phyloP scores from a whole-genome alignment of 345 rosid genomes.

The Boechera stricta region DNA sequence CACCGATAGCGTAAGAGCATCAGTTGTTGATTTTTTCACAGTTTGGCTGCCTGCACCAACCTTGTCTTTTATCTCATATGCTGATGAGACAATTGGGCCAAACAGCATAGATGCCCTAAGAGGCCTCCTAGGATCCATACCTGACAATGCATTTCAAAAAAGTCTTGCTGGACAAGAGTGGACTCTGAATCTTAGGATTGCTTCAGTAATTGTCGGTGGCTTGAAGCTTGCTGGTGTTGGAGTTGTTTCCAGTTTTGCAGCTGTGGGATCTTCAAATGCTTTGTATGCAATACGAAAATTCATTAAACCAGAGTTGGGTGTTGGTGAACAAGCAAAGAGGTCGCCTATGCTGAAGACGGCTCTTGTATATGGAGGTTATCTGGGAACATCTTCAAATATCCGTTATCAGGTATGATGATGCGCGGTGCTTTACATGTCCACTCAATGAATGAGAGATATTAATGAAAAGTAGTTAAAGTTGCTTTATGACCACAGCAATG shows the following conservation, averaged over 20 bases:
- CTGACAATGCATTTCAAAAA: slow-evolving; percentile 96
- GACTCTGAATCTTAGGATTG: slow-evolving; percentile 77
- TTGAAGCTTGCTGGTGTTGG: slow-evolving; percentile 86
- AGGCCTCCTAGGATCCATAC: slow-evolving; percentile 86
- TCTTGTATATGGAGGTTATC: slow-evolving; percentile 68
- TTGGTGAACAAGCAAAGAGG: slow-evolving; percentile 60
- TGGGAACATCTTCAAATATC: slow-evolving; percentile 89
- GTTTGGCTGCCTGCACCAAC: slow-evolving; percentile 98
- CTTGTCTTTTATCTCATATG: slow-evolving; percentile 75
- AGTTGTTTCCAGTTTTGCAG: slow-evolving; percentile 80
- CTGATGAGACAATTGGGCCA: slow-evolving; percentile 56
- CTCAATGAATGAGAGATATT: not conserved
- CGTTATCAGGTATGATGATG: slow-evolving; percentile 78
- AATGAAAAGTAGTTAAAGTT: not conserved
- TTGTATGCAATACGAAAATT: slow-evolving; percentile 60
- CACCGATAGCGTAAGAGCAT: slow-evolving; percentile 81
- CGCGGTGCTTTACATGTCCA: not conserved
- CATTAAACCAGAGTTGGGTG: slow-evolving; percentile 58
- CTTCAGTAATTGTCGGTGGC: slow-evolving; percentile 85
- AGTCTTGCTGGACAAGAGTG: slow-evolving; percentile 80
- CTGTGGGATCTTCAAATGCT: slow-evolving; percentile 81
- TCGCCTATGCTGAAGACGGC: slow-evolving; percentile 91
- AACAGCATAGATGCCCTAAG: slow-evolving; percentile 62
- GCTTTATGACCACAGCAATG: slow-evolving; percentile 1
- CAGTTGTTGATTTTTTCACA: slow-evolving; percentile 85